Base-by-base conservation (phyloP, 805 yeast genomes). In the Metschnikowia aberdeeniae region DNA sequence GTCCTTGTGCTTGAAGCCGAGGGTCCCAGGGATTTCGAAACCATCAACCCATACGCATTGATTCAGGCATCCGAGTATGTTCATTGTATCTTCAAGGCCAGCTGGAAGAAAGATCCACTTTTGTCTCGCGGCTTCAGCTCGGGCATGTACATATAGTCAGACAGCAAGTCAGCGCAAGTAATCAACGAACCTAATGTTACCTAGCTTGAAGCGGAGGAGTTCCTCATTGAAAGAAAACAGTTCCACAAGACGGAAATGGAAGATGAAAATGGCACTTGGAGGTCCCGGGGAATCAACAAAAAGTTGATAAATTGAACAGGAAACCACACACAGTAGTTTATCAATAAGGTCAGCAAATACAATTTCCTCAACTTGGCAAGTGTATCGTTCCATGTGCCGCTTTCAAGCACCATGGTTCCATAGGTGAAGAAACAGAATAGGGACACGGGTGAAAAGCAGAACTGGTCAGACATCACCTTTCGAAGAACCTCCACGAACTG, bases 211-310 rank as follows among this genome's bases (percentile, higher is more conserved):
- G 30, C 27, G n/a, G 40, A 37, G 6, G 72, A 64, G 49, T 88
- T 88, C 57, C 86, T 73, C 77, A 87, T 80, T 0, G 96, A 89
- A 40, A 92, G 68, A 67, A 86, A 90, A 43, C 97, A 89, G 61
- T 93, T 92, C 98, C 99, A 92, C 31, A 92, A 68, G 14, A 92
- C 95, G 26, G 96, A 92, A 5, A 93, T 72, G 14, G 67, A 86
- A 7, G 93, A 84, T 44, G 95, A 83, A 62, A 93, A 92, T 0
- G 97, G 97, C 5, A 92, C 95, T 64, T 92, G 98, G 54, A 81
- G 77, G 48, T 73, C 73, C 47, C 80, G 72, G 1, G 92, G 92
- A 64, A 86, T 77, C 2, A 84, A 58, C 44, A 83, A 69, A 54
- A 86, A 86, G 56, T 86, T 86, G 51, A 86, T 68, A 51, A 86